phyloP scores from a whole-genome alignment of 345 rosid genomes.

The Rhodomyrtus tomentosa region DNA sequence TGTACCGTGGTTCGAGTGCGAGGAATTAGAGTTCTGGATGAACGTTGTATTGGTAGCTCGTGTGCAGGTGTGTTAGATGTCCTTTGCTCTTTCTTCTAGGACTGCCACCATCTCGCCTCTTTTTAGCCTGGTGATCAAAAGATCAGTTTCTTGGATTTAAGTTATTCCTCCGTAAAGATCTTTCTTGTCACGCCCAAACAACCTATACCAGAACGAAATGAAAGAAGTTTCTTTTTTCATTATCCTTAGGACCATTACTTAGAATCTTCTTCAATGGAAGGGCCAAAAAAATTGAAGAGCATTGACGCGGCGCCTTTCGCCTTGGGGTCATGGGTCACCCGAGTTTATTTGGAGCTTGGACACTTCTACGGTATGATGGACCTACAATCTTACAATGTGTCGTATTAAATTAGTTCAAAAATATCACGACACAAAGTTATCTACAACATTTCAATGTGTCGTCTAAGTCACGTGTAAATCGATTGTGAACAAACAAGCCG shows the following conservation, averaged over 20 bases:
- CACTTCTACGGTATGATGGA: background rate
- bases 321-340: background rate
- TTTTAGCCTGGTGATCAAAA: background rate
- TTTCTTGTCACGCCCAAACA: background rate
- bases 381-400: fast-evolving
- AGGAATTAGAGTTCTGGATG: background rate
- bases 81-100: background rate
- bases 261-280: background rate
- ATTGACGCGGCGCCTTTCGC: background rate
- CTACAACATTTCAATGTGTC: background rate
- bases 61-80: background rate
- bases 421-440: background rate
- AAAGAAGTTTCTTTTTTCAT: background rate
- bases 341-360: background rate
- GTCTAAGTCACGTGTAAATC: background rate
- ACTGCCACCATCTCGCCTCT: background rate
- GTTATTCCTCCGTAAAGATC: background rate
- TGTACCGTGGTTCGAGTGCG: background rate
- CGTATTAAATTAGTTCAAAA: background rate
- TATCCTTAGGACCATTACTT: background rate
- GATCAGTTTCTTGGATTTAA: background rate
- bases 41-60: background rate
- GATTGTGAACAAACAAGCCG: background rate
- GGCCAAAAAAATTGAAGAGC: background rate
- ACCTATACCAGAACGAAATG: background rate